Conservation (phyloP, 2,329 filamentous ascomycete species). For the Diaporthe velutina region DNA sequence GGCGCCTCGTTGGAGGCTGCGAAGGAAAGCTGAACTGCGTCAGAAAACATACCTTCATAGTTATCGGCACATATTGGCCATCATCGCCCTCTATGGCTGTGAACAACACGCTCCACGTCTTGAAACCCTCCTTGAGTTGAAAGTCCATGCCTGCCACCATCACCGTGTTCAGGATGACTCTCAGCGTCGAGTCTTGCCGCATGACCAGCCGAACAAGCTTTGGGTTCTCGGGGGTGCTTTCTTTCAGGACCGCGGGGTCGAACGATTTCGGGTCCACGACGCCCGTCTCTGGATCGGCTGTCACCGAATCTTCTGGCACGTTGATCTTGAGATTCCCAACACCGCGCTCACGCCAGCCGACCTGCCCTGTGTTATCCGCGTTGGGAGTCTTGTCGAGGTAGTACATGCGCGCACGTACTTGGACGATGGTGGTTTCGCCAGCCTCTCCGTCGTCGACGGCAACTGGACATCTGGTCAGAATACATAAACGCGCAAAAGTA, state of each 20-base stretch:
- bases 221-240: slow-evolving; percentile 50
- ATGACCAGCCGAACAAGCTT: slow-evolving; percentile 83
- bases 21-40: background rate
- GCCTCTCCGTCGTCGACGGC: slow-evolving; percentile 88
- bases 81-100: slow-evolving; percentile 71
- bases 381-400: slow-evolving; percentile 70
- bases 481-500: background rate
- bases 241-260: slow-evolving; percentile 65
- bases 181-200: slow-evolving; percentile 89
- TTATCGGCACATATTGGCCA: slow-evolving; percentile 68
- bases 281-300: slow-evolving; percentile 64
- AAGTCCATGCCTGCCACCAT: slow-evolving; percentile 85
- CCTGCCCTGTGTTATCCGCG: slow-evolving; percentile 55
- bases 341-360: slow-evolving; percentile 91
- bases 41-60: slow-evolving; percentile 67
- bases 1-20: background rate
- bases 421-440: slow-evolving; percentile 80
- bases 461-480: slow-evolving; percentile 57
- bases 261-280: slow-evolving; percentile 65
- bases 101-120: slow-evolving; percentile 77
- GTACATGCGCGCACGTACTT: slow-evolving; percentile 87
- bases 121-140: slow-evolving; percentile 80
- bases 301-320: slow-evolving; percentile 69
- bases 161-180: slow-evolving; percentile 87
- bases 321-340: slow-evolving; percentile 89